phyloP scores from a whole-genome alignment of 257 asterid genomes.

The Plantago elongata region DNA sequence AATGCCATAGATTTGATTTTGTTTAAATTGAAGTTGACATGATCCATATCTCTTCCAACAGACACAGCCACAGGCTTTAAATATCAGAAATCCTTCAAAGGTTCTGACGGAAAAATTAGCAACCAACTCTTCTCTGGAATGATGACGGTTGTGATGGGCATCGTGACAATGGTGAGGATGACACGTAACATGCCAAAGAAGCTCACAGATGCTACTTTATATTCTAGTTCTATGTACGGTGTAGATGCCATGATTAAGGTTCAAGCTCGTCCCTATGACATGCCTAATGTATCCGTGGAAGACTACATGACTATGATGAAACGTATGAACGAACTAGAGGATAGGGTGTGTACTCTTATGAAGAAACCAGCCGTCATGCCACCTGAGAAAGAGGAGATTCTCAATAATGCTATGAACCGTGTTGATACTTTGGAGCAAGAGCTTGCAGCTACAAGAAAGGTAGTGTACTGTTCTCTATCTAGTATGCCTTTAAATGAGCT shows the following conservation, averaged over 20 bases:
- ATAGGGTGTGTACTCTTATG: constrained; percentile 44
- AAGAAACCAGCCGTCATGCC: constrained; percentile 62
- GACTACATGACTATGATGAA: constrained; percentile 87
- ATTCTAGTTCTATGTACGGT: constrained; percentile 52
- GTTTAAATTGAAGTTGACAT: background rate
- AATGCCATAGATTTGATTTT: background rate
- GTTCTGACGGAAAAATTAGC: constrained; percentile 47
- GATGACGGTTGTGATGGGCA: constrained; percentile 83
- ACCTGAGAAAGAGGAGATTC: constrained; percentile 80
- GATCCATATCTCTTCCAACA: constrained; percentile 5
- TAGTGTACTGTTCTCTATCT: constrained; percentile 12
- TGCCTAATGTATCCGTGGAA: constrained; percentile 46
- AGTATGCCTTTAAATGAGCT: too few relatives aligned
- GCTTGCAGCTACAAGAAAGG: constrained; percentile 76
- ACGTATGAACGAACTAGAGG: constrained; percentile 86
- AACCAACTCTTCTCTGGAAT: constrained; percentile 72
- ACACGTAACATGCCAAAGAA: constrained; percentile 85
- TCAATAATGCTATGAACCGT: constrained; percentile 58
- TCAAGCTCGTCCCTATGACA: constrained; percentile 37
- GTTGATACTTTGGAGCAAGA: constrained; percentile 76
- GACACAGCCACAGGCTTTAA: constrained; percentile 34
- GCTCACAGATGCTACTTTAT: constrained; percentile 72
- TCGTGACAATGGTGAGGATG: constrained; percentile 83
- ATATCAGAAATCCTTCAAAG: constrained; percentile 27
- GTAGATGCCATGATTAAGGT: constrained; percentile 44